Evolutionary conservation across 2,329 filamentous ascomycete species (phyloP).

Genomic region (Fusarium austroafricanum): DNA sequence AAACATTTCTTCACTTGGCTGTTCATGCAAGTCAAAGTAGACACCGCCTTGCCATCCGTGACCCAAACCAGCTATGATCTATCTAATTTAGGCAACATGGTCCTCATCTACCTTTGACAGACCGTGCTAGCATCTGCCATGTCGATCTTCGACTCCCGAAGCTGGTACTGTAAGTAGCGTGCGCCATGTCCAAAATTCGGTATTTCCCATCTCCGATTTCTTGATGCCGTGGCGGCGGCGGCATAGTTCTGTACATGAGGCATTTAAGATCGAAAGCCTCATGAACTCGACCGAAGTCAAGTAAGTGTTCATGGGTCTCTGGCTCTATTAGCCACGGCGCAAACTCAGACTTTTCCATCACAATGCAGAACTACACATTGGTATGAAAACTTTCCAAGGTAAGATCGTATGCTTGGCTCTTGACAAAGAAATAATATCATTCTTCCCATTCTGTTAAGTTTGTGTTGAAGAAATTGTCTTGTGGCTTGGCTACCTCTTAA

Average conservation of each 20-base stretch:
- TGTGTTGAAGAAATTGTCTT: not conserved
- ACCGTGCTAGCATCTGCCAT: constrained; percentile 3
- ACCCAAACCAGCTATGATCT: not conserved
- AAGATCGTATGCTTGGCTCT: not conserved
- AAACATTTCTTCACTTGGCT: constrained; percentile 9
- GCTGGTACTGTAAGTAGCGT: constrained; percentile 20
- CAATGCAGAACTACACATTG: not conserved
- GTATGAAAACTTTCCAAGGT: not conserved
- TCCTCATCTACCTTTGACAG: constrained; percentile 1
- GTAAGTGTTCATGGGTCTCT: too few species aligned
- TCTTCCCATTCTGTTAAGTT: not conserved
- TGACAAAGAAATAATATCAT: not conserved
- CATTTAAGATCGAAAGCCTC: not conserved
- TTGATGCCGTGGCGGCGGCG: constrained; percentile 6
- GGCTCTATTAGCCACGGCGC: not conserved
- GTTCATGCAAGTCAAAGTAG: constrained; percentile 13
- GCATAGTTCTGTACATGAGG: not conserved
- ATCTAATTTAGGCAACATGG: not conserved
- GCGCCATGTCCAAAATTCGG: not conserved
- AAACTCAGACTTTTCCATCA: not conserved
- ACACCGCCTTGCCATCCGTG: constrained; percentile 1
- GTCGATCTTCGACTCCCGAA: constrained; percentile 3
- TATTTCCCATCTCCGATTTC: not conserved
- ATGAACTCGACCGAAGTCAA: not conserved
- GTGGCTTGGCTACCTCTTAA: not conserved